These are phyloP conservation scores for Xylaria hypoxylon DNA, from an alignment of 2,329 filamentous ascomycete species.

Conservation along the genomic window DNA sequence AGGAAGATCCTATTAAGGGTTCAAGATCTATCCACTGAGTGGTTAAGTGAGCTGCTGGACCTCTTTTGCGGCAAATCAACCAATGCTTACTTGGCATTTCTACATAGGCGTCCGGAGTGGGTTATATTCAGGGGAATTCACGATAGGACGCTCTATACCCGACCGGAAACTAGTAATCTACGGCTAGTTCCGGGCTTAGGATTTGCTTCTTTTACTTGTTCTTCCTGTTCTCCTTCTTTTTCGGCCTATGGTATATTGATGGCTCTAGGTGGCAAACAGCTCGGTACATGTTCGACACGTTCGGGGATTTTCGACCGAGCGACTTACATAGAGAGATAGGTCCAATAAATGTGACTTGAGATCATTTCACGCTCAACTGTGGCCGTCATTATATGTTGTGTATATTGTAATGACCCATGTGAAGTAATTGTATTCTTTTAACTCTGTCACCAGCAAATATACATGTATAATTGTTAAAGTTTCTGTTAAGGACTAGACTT, in stretches of 20 bases:
- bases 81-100: slow-evolving; percentile 11
- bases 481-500: no score
- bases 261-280: neutral
- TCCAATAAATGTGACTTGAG: neutral
- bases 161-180: slow-evolving; percentile 29
- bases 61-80: neutral
- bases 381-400: neutral
- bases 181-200: slow-evolving; percentile 34
- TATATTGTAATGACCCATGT: neutral
- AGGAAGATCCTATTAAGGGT: slow-evolving; percentile 50
- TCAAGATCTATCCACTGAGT: neutral
- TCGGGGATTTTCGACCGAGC: neutral
- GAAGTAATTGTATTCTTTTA: neutral
- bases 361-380: no score
- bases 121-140: slow-evolving; percentile 19
- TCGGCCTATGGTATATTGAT: slow-evolving; percentile 7
- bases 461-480: no score
- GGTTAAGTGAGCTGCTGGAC: neutral
- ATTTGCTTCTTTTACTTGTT: slow-evolving; percentile 38
- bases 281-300: neutral
- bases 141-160: slow-evolving; percentile 38
- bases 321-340: slow-evolving; percentile 6
- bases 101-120: slow-evolving; percentile 33
- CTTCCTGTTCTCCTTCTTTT: slow-evolving; percentile 2
- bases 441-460: no score